Conservation (phyloP, 768 basidiomycete species). For the Hygrophorus pudorinus region DNA sequence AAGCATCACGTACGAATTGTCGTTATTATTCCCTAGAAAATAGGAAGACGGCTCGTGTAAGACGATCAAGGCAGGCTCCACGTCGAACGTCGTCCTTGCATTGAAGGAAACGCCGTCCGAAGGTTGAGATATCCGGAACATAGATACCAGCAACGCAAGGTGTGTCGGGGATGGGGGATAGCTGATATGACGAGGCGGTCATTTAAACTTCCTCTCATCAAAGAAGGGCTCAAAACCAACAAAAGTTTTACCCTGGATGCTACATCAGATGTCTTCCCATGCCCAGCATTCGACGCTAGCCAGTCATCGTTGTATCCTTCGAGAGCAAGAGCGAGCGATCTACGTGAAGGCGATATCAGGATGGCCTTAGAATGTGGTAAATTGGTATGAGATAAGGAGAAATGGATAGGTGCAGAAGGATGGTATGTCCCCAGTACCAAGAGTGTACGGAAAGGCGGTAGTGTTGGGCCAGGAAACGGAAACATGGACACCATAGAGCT, state of each 20-base stretch:
- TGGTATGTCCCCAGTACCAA: constrained; percentile 55
- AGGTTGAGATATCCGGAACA: constrained; percentile 27
- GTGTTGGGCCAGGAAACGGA: constrained; percentile 24
- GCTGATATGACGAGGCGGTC: constrained; percentile 22
- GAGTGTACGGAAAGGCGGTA: constrained; percentile 51
- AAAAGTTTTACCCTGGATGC: constrained; percentile 41
- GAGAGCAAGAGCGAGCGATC: constrained; percentile 31
- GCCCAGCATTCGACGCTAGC: constrained; percentile 33
- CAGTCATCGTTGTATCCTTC: constrained; percentile 43
- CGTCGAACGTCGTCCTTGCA: constrained; percentile 18
- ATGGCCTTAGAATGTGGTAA: constrained; percentile 26
- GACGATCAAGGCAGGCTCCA: constrained; percentile 42
- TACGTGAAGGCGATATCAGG: constrained; percentile 44
- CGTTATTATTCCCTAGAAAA: constrained; percentile 20
- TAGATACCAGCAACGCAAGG: constrained; percentile 39
- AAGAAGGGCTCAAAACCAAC: constrained; percentile 33
- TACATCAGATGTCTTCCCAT: constrained; percentile 25
- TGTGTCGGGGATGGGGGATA: constrained; percentile 57
- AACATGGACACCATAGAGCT: constrained; percentile 23
- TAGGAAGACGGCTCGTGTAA: constrained; percentile 53
- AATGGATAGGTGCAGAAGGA: constrained; percentile 60
- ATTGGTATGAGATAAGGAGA: constrained; percentile 42
- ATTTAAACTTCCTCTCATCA: background rate
- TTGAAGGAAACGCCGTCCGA: constrained; percentile 15
- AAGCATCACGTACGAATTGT: constrained; percentile 1